Evolutionary conservation across 176 grass and related monocot genomes (phyloP), one percentile per base, ranked within the genome.

Genomic region (Cenchrus purpureus): DNA sequence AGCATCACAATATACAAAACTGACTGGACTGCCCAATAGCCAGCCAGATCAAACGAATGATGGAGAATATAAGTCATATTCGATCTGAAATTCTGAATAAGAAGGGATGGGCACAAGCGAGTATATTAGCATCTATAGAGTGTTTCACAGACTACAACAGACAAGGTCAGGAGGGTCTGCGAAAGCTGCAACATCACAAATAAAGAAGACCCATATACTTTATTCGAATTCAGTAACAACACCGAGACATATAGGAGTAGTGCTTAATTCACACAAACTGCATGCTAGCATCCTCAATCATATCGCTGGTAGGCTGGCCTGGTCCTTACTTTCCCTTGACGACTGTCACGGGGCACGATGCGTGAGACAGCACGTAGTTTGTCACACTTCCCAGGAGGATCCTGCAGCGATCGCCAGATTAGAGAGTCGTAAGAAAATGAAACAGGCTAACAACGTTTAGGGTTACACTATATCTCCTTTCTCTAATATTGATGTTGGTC

Each of bases 331-430:
- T 84, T 17, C 83, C 89, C 79, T 98, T 98, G 55, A 98, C 65
- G 52, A 95, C 88, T 17, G 95, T 95, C 80, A 95, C 92, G 9
- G 95, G 91, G 87, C 95, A 98, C 40, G 87, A 74, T 46, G 93
- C 95, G 78, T 91, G 83, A 76, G 88, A 75, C 63, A 95, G 73
- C 48, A 98, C 92, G 83, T 90, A 98, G 89, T 91, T 93, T 29
- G 95, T 90, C 85, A 95, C 95, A 10, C 95, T 98, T 49, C 95
- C 95, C 50, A 98, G 76, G 37, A 93, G 76, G 80, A 98, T 92
- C 85, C 95, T 98, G 89, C 73, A 83, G 17, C 6, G 72, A 66
- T 73, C 5, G 2, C 8, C 46, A 54, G 20, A 44, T 48, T 88
- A 82, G 20, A 20, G 66, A 53, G 44, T 34, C 8, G 7, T 12